Percentiles rank a stretch among this genome's conserved stretches.
Evolutionary conservation across 2,329 filamentous ascomycete genomes (phyloP).

Genomic region (Colletotrichum euphorbiae): DNA sequence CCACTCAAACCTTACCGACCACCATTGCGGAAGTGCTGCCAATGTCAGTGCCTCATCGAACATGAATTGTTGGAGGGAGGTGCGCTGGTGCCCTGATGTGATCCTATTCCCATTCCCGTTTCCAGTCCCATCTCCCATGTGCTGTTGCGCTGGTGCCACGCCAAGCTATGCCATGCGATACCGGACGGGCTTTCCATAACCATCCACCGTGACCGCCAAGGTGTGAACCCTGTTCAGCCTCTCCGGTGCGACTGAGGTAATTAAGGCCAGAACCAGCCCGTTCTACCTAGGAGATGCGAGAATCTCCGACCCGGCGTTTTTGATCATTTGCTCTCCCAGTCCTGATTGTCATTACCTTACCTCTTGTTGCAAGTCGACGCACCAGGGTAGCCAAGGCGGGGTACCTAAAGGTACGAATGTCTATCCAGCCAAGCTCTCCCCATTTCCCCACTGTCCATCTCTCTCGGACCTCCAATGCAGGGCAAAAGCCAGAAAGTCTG

Average conservation of each 20-base stretch:
- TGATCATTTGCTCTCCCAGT: too few relatives aligned
- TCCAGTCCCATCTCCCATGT: too few relatives aligned
- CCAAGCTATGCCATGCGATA: slow-evolving; percentile 13
- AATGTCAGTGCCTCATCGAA: not conserved
- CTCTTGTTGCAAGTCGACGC: too few relatives aligned
- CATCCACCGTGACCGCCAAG: slow-evolving; percentile 1
- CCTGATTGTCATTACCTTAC: too few relatives aligned
- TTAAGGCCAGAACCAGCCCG: too few relatives aligned
- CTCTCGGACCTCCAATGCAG: slow-evolving; percentile 33
- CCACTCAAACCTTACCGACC: not conserved
- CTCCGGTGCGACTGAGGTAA: not conserved
- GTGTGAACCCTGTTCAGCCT: slow-evolving; percentile 2
- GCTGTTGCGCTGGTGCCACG: not conserved
- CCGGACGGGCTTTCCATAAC: slow-evolving; percentile 12
- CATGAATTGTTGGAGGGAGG: too few relatives aligned
- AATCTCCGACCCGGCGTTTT: too few relatives aligned
- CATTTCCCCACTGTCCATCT: slow-evolving; percentile 21
- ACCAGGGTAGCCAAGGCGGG: not conserved
- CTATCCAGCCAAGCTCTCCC: not conserved
- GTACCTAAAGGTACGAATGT: too few relatives aligned
- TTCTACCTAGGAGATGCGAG: too few relatives aligned
- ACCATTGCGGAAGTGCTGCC: not conserved
- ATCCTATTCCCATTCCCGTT: too few relatives aligned
- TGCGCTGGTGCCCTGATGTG: too few relatives aligned
- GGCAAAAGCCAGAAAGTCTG: not conserved